Evolutionary conservation across 2,329 filamentous ascomycete species (phyloP).

Genomic region (Sporothrix curviconia): DNA sequence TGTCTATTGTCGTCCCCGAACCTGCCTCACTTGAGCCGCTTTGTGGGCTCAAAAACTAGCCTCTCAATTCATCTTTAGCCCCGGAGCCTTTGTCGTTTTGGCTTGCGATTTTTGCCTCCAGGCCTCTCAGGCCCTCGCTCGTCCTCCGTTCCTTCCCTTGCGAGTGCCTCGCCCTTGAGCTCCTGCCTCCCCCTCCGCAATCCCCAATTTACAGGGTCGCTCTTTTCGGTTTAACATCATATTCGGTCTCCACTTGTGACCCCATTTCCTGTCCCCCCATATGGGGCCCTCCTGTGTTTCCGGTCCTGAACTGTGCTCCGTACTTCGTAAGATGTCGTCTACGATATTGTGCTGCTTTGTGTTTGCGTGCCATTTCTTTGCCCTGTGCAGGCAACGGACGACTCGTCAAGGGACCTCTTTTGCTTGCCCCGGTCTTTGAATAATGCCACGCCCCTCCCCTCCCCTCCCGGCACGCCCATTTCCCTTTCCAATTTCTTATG

Average conservation of each 20-base stretch:
- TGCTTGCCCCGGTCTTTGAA: not conserved
- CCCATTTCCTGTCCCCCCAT: constrained; percentile 5
- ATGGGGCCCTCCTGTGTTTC: not conserved
- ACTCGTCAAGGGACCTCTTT: not conserved
- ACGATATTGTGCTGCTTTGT: not conserved
- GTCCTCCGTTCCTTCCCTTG: constrained; percentile 1
- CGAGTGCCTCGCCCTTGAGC: not conserved
- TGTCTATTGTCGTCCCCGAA: not conserved
- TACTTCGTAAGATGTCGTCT: not conserved
- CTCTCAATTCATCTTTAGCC: not conserved
- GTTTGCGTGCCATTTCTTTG: not conserved
- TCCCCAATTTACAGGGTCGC: constrained; percentile 9
- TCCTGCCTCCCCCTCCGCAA: not conserved
- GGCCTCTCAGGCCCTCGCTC: not conserved
- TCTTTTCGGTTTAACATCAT: constrained; percentile 11
- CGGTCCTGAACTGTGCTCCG: not conserved
- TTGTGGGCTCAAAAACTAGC: not conserved
- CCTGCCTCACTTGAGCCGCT: not conserved
- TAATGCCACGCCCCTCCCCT: constrained; percentile 4
- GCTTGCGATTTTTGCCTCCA: not conserved
- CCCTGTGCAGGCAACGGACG: not conserved
- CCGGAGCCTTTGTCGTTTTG: not conserved
- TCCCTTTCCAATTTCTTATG: not conserved
- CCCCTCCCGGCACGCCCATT: not conserved
- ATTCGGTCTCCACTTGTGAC: constrained; percentile 7